Evolutionary conservation across 202 grass and related monocot species (phyloP).

Genomic region (Alloteropsis angusta): DNA sequence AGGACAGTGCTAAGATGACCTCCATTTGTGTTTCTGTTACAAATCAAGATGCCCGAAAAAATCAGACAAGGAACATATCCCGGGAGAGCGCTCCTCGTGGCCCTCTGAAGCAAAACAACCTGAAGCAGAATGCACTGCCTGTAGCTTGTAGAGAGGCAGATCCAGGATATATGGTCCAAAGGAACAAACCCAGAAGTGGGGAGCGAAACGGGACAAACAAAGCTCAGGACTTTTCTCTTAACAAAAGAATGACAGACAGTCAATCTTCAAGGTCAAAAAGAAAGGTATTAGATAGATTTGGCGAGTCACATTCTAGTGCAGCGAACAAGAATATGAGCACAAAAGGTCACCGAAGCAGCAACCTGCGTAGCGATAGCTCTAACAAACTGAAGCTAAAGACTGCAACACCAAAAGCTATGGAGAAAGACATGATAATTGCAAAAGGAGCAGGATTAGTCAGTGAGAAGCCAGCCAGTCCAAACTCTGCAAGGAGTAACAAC

Average conservation of each 20-base stretch:
- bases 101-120: conserved; percentile 52
- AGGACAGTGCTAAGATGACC: conserved; percentile 1
- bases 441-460: conserved; percentile 31
- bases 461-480: conserved; percentile 25
- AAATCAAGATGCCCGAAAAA: conserved; percentile 10
- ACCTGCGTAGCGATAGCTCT: not conserved
- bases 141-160: not conserved
- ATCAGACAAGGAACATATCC: not conserved
- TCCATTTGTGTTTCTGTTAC: not conserved
- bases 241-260: conserved; percentile 20
- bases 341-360: conserved; percentile 3
- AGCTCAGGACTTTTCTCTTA: conserved; percentile 18
- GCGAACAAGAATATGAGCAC: conserved; percentile 17
- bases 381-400: conserved; percentile 15
- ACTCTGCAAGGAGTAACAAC: conserved; percentile 6
- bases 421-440: conserved; percentile 40
- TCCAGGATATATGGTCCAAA: conserved; percentile 6
- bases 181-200: conserved; percentile 21
- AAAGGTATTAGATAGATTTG: conserved; percentile 27
- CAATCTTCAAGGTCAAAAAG: conserved; percentile 24
- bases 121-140: conserved; percentile 47
- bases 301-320: not conserved
- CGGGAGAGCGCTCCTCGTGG: not conserved
- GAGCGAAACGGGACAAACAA: conserved; percentile 2
- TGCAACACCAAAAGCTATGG: conserved; percentile 1